Evolutionary conservation across 345 rosid species (phyloP).

Genomic region (Sonneratia caseolaris): DNA sequence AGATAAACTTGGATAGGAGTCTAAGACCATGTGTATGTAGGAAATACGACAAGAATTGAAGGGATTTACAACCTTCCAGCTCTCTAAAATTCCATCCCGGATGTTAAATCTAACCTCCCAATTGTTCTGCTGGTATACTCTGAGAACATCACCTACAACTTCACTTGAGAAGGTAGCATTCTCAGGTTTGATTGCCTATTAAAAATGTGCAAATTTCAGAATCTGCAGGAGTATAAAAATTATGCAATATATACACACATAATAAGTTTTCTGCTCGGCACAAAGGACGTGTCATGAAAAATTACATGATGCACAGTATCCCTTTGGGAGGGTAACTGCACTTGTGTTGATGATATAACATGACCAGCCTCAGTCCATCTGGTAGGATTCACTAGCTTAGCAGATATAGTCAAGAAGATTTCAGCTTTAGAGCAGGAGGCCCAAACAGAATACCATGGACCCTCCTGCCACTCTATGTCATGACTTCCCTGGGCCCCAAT

Average conservation of each 20-base stretch:
- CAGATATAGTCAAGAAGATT: constrained; percentile 46
- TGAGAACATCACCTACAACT: constrained; percentile 43
- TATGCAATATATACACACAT: not conserved
- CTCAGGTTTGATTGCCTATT: constrained; percentile 42
- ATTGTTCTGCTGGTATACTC: constrained; percentile 36
- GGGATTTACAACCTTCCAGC: constrained; percentile 66
- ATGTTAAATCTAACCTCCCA: constrained; percentile 68
- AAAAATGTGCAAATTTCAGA: constrained; percentile 9
- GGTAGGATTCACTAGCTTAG: constrained; percentile 48
- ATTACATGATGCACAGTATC: constrained; percentile 53
- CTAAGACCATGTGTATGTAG: not conserved
- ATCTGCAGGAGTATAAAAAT: not conserved
- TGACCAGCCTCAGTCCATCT: constrained; percentile 83
- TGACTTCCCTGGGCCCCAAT: constrained; percentile 61
- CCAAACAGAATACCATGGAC: constrained; percentile 79
- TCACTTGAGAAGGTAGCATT: constrained; percentile 34
- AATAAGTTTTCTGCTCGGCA: not conserved
- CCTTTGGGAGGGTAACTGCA: constrained; percentile 56
- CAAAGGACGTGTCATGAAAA: constrained; percentile 6
- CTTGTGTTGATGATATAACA: constrained; percentile 65
- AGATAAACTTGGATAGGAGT: not conserved
- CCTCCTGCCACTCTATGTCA: constrained; percentile 56
- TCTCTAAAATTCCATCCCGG: constrained; percentile 51
- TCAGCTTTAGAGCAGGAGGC: constrained; percentile 59
- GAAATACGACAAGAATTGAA: constrained; percentile 7